Evolutionary conservation across 768 basidiomycete genomes (phyloP).

Genomic region (Amanita molliuscula): DNA sequence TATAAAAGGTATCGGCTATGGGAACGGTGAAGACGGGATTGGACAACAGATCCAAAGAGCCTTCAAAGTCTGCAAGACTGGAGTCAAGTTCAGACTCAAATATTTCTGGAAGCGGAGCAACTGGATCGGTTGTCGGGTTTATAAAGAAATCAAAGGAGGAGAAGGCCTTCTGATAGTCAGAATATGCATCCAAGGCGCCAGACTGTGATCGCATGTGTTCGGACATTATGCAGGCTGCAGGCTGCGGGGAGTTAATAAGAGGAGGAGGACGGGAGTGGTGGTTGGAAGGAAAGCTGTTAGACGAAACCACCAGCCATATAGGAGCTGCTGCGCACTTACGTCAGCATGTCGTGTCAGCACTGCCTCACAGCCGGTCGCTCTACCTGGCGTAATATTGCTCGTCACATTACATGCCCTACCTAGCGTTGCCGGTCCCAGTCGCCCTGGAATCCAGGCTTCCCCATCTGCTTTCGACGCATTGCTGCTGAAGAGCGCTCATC

Average conservation of each 20-base stretch:
- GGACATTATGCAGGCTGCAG: constrained; percentile 20
- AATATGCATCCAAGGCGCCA: constrained; percentile 21
- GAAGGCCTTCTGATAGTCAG: constrained; percentile 25
- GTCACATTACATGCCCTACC: background rate
- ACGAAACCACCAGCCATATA: constrained; percentile 16
- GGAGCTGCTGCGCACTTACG: constrained; percentile 21
- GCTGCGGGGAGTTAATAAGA: constrained; percentile 17
- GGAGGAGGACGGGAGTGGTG: constrained; percentile 14
- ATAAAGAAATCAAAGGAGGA: constrained; percentile 56
- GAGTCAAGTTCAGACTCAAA: constrained; percentile 79
- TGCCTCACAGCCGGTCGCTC: background rate
- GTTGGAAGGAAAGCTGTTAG: constrained; percentile 18
- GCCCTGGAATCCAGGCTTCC: constrained; percentile 28
- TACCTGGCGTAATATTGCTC: background rate
- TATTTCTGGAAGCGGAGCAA: constrained; percentile 70
- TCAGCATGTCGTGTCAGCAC: background rate
- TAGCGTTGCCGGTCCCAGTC: constrained; percentile 53
- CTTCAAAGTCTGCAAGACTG: constrained; percentile 57
- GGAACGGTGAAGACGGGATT: constrained; percentile 57
- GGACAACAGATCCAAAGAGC: constrained; percentile 51
- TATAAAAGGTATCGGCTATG: constrained; percentile 53
- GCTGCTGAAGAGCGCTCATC: constrained; percentile 32
- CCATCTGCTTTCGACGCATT: constrained; percentile 41
- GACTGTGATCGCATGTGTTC: constrained; percentile 19
- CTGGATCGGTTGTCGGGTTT: constrained; percentile 57